Evolutionary conservation across 805 yeast species (phyloP).

Genomic region (Suhomyces pyralidae): DNA sequence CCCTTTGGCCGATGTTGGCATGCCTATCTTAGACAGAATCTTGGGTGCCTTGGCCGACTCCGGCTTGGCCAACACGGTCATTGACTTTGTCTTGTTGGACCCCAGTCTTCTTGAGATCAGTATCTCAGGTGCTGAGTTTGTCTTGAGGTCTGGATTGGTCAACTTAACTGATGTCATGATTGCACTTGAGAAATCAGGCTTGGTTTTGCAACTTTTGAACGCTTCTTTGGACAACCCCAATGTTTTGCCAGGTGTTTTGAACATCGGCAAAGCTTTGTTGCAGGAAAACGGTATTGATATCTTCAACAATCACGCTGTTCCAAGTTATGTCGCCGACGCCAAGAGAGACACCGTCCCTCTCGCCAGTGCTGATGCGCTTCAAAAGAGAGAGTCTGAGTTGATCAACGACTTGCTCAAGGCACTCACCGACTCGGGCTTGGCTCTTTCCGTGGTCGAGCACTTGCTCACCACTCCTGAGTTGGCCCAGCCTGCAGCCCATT

Average conservation of each 20-base stretch:
- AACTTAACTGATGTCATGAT: constrained; percentile 21
- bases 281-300: constrained; percentile 17
- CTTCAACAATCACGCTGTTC: constrained; percentile 6
- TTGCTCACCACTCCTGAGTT: constrained; percentile 25
- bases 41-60: constrained; percentile 19
- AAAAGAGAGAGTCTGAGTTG: constrained; percentile 19
- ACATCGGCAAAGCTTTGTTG: constrained; percentile 20
- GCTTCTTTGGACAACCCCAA: constrained; percentile 24
- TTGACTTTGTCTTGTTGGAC: constrained; percentile 20
- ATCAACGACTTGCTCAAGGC: constrained; percentile 18
- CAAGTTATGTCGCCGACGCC: background rate
- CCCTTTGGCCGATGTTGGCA: constrained; percentile 2
- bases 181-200: constrained; percentile 25
- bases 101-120: constrained; percentile 19
- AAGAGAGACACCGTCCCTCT: background rate
- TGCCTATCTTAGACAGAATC: constrained; percentile 22
- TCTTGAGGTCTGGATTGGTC: constrained; percentile 17
- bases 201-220: constrained; percentile 19
- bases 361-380: background rate
- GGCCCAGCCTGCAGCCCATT: constrained; percentile 26
- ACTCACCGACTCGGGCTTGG: constrained; percentile 24
- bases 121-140: constrained; percentile 18
- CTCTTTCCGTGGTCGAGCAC: constrained; percentile 20
- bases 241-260: constrained; percentile 22
- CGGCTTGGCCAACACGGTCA: constrained; percentile 19